Evolutionary conservation across 805 yeast genomes (phyloP).

Genomic region (Pichia gijzeniarum): DNA sequence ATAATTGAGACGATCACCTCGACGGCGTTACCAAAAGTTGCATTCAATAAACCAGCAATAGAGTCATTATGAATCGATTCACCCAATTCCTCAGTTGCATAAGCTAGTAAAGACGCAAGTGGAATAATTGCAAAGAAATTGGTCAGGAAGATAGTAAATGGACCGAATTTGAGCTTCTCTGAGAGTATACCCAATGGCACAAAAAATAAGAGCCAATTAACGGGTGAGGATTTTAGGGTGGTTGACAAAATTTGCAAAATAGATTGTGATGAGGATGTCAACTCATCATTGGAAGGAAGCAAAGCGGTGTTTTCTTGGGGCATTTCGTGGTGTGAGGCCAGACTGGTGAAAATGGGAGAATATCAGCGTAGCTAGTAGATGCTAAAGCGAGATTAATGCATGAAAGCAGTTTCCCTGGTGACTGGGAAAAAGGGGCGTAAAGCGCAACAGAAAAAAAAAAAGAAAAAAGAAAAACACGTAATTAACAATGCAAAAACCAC

Average conservation of each 20-base stretch:
- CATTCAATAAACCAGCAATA: conserved; percentile 88
- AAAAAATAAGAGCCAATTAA: conserved; percentile 69
- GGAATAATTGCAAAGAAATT: conserved; percentile 91
- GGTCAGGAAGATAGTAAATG: conserved; percentile 53
- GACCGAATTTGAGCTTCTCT: conserved; percentile 50
- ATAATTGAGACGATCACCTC: conserved; percentile 92
- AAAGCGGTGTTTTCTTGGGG: conserved; percentile 3
- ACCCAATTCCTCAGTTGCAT: conserved; percentile 88
- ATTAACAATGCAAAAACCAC: no score
- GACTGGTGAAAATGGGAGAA: no score
- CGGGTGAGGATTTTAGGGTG: conserved; percentile 37
- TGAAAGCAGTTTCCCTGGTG: no score
- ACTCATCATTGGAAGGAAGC: neutral
- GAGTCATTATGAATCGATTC: conserved; percentile 80
- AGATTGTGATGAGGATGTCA: neutral
- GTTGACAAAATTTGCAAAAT: neutral
- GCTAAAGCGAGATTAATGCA: no score
- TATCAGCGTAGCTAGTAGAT: no score
- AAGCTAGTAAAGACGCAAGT: conserved; percentile 82
- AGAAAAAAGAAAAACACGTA: no score
- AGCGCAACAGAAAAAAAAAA: no score
- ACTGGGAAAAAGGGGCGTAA: no score
- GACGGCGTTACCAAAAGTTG: conserved; percentile 97
- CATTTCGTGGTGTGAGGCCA: no score
- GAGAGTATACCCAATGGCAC: conserved; percentile 88